Evolutionary conservation across 2,329 filamentous ascomycete species (phyloP), one percentile per base, ranked within the genome.

Genomic region (Fusarium avenaceum): DNA sequence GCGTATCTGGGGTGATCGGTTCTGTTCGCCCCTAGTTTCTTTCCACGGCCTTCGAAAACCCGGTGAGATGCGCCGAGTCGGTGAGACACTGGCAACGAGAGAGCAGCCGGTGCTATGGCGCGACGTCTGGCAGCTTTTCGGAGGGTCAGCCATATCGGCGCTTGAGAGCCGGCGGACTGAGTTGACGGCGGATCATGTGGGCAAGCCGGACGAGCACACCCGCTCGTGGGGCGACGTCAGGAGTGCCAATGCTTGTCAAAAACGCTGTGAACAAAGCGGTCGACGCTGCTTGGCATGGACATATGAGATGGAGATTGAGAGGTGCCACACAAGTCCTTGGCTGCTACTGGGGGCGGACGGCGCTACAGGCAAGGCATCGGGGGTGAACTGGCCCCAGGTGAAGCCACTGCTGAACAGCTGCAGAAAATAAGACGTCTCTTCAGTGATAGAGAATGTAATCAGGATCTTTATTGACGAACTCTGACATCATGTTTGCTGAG

Each of bases 11-110:
- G 72, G 75, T 4, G 85, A 87, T 69, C 77, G 83, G 8, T 80
- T 86, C 72, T 88, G 86, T 70, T 77, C 84, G 40, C 85, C 85
- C n/a, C 74, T 87, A 5, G 72, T 87, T 5, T 84, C 84, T 11
- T 87, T 87, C 70, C 85, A 87, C 71, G 82, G 81, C 28, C 77
- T 87, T 11, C 80, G 82, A 42, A 74, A 79, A 33, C 78, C 78
- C 6, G 77, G 78, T 11, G 78, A 78, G 57, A 87, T 87, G 85
- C 69, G 76, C 32, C 74, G 76, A 24, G 78, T 84, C 9, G 84
- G 83, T 22, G 74, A 75, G 22, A 76, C 75, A 15, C 82, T 87
- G 58, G 75, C 76, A 14, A 70, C 75, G 20, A 69, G 78, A 45
- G 70, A 75, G 24, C 71, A 77, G 42, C 82, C 84, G 0, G 77